Evolutionary conservation across 805 yeast genomes (phyloP).

Genomic region (Saccharomyces mikatae): DNA sequence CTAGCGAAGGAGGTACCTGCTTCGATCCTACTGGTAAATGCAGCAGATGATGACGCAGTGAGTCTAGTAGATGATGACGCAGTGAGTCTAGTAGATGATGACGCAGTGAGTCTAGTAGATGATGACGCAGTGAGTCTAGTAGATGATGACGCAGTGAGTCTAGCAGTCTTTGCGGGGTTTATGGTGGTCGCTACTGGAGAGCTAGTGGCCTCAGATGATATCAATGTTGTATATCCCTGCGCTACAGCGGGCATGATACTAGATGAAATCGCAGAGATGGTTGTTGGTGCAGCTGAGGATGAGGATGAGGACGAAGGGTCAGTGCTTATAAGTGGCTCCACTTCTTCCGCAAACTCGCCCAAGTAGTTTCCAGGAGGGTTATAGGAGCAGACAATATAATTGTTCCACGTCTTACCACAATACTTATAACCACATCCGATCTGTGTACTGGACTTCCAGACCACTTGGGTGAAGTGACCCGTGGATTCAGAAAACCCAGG

Average conservation of each 20-base stretch:
- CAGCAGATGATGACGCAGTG: not conserved
- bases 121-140: too few relatives aligned
- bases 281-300: not conserved
- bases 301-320: not conserved
- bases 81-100: not conserved
- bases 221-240: not conserved
- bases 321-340: slow-evolving; percentile 2
- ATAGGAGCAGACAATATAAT: slow-evolving; percentile 69
- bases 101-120: not conserved
- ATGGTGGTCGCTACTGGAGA: not conserved
- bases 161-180: not conserved
- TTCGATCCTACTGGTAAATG: not conserved
- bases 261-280: not conserved
- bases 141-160: not conserved
- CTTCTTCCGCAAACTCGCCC: slow-evolving; percentile 40
- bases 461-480: slow-evolving; percentile 80
- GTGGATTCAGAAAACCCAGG: slow-evolving; percentile 43
- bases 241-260: not conserved
- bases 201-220: not conserved
- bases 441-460: slow-evolving; percentile 62
- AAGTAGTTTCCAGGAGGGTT: slow-evolving; percentile 64
- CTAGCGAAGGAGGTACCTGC: not conserved
- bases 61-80: not conserved
- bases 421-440: slow-evolving; percentile 69
- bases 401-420: slow-evolving; percentile 48